phyloP scores from a whole-genome alignment of 2,329 filamentous ascomycete genomes.

The Colletotrichum cordylinicola region DNA sequence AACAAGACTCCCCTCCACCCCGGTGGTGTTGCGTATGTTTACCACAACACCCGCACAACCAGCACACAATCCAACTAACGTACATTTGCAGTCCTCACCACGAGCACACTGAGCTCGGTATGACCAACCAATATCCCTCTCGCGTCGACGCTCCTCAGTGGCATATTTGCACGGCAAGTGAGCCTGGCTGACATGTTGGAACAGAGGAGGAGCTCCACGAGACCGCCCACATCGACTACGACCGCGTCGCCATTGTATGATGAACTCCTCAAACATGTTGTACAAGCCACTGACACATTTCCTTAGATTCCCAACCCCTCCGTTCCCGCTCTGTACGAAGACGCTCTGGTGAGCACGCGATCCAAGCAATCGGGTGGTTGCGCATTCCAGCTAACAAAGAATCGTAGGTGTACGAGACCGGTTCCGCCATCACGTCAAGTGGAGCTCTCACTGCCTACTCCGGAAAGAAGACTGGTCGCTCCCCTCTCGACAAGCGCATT shows the following conservation, averaged over 20 bases:
- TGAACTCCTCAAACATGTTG: background rate
- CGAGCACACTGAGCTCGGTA: conserved; percentile 91
- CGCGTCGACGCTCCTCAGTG: background rate
- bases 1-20: conserved; percentile 96
- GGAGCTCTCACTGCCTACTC: conserved; percentile 98
- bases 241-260: conserved; percentile 91
- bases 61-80: background rate
- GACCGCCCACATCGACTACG: conserved; percentile 98
- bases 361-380: background rate
- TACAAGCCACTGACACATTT: conserved; percentile 25
- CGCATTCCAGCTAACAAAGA: background rate
- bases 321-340: conserved; percentile 95
- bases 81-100: conserved; percentile 68
- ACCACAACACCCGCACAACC: background rate
- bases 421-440: conserved; percentile 94
- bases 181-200: background rate
- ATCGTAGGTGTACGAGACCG: conserved; percentile 79
- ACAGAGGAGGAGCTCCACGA: conserved; percentile 89
- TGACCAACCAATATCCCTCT: conserved; percentile 23
- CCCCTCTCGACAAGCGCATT: conserved; percentile 95
- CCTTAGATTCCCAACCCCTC: conserved; percentile 85
- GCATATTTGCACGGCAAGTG: background rate
- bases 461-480: conserved; percentile 96
- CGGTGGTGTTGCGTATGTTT: conserved; percentile 81
- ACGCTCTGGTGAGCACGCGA: conserved; percentile 75